phyloP scores from a whole-genome alignment of 2,329 filamentous ascomycete species.

The Fusarium globosum region DNA sequence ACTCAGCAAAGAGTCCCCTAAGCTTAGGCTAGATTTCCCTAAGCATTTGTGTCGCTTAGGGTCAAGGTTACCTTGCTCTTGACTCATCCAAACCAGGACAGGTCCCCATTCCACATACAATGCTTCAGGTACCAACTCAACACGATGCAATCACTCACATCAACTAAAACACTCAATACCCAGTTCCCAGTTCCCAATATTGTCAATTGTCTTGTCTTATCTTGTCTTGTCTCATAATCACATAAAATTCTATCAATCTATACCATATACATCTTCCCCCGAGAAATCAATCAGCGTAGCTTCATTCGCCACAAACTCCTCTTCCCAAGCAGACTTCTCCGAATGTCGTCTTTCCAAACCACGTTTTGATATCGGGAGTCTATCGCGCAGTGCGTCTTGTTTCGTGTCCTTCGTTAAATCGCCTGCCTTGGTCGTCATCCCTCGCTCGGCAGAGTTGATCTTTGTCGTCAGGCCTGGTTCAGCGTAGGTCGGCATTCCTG shows the following conservation, averaged over 20 bases:
- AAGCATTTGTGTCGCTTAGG: too few species aligned
- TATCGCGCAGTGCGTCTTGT: conserved; percentile 7
- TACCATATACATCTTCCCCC: conserved; percentile 18
- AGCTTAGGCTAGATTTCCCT: too few species aligned
- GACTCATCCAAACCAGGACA: too few species aligned
- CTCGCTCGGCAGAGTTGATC: not conserved
- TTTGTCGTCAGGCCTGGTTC: not conserved
- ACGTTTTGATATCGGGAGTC: conserved; percentile 26
- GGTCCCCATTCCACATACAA: too few species aligned
- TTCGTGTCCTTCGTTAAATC: not conserved
- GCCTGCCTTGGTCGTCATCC: not conserved
- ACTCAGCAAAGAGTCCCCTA: too few species aligned
- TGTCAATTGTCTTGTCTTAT: conserved; percentile 10
- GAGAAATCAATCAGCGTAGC: conserved; percentile 38
- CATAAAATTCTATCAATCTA: conserved; percentile 27
- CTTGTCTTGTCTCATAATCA: conserved; percentile 17
- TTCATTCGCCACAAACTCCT: conserved; percentile 32
- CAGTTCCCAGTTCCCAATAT: not conserved
- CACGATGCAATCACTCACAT: not conserved
- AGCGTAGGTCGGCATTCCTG: too few species aligned
- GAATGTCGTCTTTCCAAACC: conserved; percentile 21
- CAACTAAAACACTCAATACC: not conserved
- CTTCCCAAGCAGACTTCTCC: conserved; percentile 29
- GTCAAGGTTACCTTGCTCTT: too few species aligned
- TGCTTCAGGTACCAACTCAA: too few species aligned